Conservation (phyloP, 345 rosid species). For the Anacardium occidentale region DNA sequence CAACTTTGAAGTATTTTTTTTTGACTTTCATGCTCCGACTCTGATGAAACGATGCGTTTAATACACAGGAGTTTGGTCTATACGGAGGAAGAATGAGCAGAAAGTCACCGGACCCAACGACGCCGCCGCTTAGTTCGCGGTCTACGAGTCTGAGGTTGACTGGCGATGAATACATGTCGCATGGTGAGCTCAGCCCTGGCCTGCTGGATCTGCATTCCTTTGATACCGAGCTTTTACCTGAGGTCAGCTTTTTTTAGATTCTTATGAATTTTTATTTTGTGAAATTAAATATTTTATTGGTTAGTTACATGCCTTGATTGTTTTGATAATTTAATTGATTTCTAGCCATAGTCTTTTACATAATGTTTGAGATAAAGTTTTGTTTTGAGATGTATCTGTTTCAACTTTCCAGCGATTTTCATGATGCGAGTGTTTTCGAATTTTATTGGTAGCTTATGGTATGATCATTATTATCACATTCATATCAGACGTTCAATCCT, state of each 20-base stretch:
- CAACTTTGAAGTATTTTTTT: not conserved
- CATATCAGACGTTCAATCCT: not conserved
- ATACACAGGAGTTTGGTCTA: constrained; percentile 37
- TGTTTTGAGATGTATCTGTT: not conserved
- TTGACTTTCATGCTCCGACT: not conserved
- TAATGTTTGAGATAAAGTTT: not conserved
- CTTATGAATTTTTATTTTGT: not conserved
- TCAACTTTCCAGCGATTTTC: not conserved
- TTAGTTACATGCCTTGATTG: not conserved
- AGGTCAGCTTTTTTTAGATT: constrained; percentile 26
- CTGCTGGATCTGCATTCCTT: constrained; percentile 62
- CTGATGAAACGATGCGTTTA: not conserved
- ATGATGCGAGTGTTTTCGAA: not conserved
- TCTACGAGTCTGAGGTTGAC: constrained; percentile 46
- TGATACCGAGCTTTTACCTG: constrained; percentile 56
- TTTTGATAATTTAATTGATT: not conserved
- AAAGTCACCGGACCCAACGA: constrained; percentile 27
- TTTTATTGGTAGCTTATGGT: not conserved
- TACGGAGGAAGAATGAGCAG: constrained; percentile 27
- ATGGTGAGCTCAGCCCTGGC: constrained; percentile 45
- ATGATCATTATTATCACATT: not conserved
- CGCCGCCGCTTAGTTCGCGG: constrained; percentile 34
- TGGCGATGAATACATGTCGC: constrained; percentile 33
- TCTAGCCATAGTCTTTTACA: not conserved
- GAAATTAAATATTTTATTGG: not conserved